Percentiles rank a stretch among this genome's conserved stretches.
Evolutionary conservation across 2,329 filamentous ascomycete species (phyloP).

Genomic region (Furcasterigmium furcatum): DNA sequence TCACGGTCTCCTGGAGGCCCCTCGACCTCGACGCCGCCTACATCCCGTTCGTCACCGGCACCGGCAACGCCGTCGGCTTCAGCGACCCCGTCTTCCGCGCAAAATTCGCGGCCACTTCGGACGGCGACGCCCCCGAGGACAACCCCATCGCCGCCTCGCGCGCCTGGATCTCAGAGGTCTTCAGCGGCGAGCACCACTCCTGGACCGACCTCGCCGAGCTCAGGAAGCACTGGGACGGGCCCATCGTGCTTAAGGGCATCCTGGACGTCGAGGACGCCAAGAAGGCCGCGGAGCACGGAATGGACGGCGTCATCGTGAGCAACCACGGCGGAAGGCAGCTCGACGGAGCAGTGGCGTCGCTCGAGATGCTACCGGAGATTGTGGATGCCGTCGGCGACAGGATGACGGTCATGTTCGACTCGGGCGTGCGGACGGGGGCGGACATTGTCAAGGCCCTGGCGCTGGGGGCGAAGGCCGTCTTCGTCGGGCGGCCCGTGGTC

Average conservation of each 20-base stretch:
- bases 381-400: constrained; percentile 56
- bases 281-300: constrained; percentile 47
- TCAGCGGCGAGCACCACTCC: constrained; percentile 47
- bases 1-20: constrained; percentile 60
- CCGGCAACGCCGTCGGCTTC: constrained; percentile 61
- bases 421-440: constrained; percentile 54
- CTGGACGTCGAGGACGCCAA: constrained; percentile 24
- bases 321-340: constrained; percentile 56
- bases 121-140: constrained; percentile 42
- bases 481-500: constrained; percentile 46
- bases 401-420: constrained; percentile 60
- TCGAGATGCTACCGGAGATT: constrained; percentile 55
- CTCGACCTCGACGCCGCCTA: constrained; percentile 53
- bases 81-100: constrained; percentile 63
- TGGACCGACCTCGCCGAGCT: constrained; percentile 63
- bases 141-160: constrained; percentile 49
- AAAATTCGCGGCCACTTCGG: constrained; percentile 48
- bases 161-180: constrained; percentile 50
- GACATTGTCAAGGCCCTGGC: constrained; percentile 59
- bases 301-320: constrained; percentile 57
- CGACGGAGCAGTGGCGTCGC: constrained; percentile 43
- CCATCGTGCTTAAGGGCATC: constrained; percentile 42
- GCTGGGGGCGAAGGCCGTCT: constrained; percentile 53
- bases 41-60: constrained; percentile 60
- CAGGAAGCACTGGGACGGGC: constrained; percentile 58